Conservation (phyloP, 148 eudicot species). For the Polygonum aviculare region DNA sequence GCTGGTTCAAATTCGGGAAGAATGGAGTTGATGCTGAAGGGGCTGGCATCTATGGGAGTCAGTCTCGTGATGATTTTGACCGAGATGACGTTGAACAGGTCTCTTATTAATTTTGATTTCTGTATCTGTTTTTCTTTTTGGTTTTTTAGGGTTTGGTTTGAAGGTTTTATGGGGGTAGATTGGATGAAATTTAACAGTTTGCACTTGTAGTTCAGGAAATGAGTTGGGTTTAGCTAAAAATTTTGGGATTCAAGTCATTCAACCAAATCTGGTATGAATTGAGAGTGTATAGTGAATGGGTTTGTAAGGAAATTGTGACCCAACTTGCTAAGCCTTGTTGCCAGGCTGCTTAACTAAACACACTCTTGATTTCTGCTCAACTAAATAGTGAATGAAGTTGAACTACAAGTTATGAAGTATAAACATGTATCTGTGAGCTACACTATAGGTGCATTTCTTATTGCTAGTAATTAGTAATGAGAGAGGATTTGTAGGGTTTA, state of each 20-base stretch:
- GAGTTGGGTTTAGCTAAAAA: not conserved
- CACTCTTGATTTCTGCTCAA: too few species aligned
- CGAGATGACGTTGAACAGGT: slow-evolving; percentile 95
- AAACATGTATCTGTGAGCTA: not conserved
- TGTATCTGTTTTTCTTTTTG: not conserved
- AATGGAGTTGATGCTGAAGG: slow-evolving; percentile 88
- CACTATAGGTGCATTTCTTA: not conserved
- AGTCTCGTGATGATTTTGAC: slow-evolving; percentile 78
- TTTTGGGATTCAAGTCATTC: not conserved
- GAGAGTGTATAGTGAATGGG: not conserved
- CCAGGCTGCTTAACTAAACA: too few species aligned
- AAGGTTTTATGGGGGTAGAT: not conserved
- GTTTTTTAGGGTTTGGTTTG: not conserved
- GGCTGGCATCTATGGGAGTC: slow-evolving; percentile 89
- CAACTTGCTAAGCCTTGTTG: too few species aligned
- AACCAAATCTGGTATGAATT: not conserved
- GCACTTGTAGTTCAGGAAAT: too few species aligned
- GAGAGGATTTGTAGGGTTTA: too few species aligned
- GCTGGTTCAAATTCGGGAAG: slow-evolving; percentile 86
- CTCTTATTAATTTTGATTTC: not conserved
- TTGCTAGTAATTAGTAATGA: too few species aligned
- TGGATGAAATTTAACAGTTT: too few species aligned
- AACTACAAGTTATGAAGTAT: too few species aligned
- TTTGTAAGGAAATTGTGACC: too few species aligned
- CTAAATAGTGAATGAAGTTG: too few species aligned